Conservation (phyloP, 2,329 filamentous ascomycete species). For the Chlorencoelia australis region DNA sequence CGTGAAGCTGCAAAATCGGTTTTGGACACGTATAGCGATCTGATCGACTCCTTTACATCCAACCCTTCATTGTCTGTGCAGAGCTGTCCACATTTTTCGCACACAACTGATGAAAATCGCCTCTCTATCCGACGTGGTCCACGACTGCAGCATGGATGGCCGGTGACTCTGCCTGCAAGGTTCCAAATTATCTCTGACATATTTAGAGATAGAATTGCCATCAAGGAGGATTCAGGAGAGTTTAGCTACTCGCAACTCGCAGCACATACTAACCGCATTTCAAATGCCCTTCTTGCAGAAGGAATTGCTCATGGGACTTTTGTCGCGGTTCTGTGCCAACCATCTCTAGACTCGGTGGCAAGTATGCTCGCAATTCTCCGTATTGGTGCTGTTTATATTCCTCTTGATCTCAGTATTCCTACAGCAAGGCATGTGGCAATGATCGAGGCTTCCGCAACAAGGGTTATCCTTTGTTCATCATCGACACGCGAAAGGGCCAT, state of each 20-base stretch:
- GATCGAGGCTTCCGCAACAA: slow-evolving; percentile 22
- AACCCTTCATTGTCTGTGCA: too few relatives aligned
- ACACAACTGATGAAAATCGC: too few relatives aligned
- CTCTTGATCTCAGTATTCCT: slow-evolving; percentile 25
- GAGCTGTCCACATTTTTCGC: too few relatives aligned
- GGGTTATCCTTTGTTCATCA: slow-evolving; percentile 24
- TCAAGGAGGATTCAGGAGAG: too few relatives aligned
- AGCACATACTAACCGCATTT: background rate
- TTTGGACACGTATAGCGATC: too few relatives aligned
- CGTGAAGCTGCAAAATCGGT: too few relatives aligned
- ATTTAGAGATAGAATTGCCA: too few relatives aligned
- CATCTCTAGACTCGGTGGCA: slow-evolving; percentile 19
- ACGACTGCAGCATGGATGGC: too few relatives aligned
- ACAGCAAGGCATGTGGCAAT: slow-evolving; percentile 21
- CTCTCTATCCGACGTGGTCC: too few relatives aligned
- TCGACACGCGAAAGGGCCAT: slow-evolving; percentile 17
- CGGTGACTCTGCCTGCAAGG: too few relatives aligned
- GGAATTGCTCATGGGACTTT: background rate
- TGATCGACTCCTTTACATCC: too few relatives aligned
- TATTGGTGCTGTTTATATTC: slow-evolving; percentile 27
- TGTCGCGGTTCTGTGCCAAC: slow-evolving; percentile 10
- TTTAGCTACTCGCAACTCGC: background rate
- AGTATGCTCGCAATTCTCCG: slow-evolving; percentile 27
- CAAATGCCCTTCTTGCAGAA: background rate
- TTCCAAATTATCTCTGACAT: too few relatives aligned